Evolutionary conservation across 176 grass and related monocot genomes (phyloP), one percentile per base, ranked within the genome.

Genomic region (Oryza coarctata): DNA sequence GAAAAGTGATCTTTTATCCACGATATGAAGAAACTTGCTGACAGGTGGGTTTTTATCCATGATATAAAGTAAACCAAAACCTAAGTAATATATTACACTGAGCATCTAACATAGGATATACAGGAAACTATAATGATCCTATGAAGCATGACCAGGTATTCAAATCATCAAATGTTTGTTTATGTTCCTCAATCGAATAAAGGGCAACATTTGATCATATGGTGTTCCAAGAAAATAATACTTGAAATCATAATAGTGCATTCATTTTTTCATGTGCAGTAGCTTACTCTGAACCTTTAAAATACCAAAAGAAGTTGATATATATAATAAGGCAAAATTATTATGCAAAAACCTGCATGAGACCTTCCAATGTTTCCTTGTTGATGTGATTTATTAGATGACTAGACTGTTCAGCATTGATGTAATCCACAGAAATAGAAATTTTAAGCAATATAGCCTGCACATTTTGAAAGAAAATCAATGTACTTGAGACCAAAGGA

Each of bases 391-490:
- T 91, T 72, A 78, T 45, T 79, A 82, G 86, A 70, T 82, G 76
- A 67, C 61, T 79, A 28, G 70, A 67, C 47, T 73, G 66, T 12
- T 84, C 63, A 50, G 55, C 26, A 74, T 89, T 62, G 50, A 81
- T 63, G 67, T 38, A 70, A 84, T 91, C 71, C 38, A 87, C 63
- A 68, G 32, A 29, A 70, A 70, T 67, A 25, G 58, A 78, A 75
- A 75, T 87, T 67, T 82, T 87, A 76, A 94, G 84, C 82, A 94
- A 78, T n/a, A 89, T 68, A 49, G 78, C 62, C 92, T 94, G 69
- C 70, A 35, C 32, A 36, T 20, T 6, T 67, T 83, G 22, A 13
- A 74, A 18, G 61, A 83, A 74, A 75, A 36, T 29, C 4, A 66
- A 29, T 12, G 3, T 67, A 50, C n/a, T 4, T 66, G 22, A 65